A percentile compares a stretch with the other conserved stretches of the same genome.
These are phyloP conservation scores for Neonectria magnoliae DNA, from an alignment of 2,329 filamentous ascomycete species.

Conservation along the genomic window DNA sequence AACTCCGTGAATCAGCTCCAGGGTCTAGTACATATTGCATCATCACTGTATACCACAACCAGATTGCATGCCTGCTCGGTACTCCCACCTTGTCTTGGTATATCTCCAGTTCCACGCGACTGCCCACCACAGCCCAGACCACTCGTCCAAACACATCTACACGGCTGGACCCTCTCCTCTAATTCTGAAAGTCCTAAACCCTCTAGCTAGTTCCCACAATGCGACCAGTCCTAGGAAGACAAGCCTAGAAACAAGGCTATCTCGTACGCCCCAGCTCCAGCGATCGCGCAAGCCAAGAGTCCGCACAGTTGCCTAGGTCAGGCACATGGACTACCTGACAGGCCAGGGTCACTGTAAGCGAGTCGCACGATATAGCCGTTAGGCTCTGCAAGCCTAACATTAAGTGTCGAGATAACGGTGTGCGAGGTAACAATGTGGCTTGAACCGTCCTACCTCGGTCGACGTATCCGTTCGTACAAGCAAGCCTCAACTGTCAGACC, in stretches of 20 bases:
- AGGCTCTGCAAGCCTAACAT: neutral
- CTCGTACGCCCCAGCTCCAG: too few species aligned
- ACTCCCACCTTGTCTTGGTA: slow-evolving; percentile 8
- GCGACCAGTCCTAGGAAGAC: too few species aligned
- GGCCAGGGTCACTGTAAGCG: neutral
- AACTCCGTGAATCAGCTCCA: neutral
- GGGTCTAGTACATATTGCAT: neutral
- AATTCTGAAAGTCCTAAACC: neutral
- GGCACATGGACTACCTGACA: neutral
- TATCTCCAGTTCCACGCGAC: slow-evolving; percentile 8
- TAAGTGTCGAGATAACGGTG: neutral
- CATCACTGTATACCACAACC: neutral
- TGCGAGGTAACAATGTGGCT: neutral
- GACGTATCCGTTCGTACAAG: neutral
- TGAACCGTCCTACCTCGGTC: neutral
- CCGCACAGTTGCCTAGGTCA: neutral
- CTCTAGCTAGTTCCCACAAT: neutral
- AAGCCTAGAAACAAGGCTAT: too few species aligned
- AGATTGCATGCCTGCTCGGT: neutral
- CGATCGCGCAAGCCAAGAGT: neutral
- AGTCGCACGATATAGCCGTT: neutral
- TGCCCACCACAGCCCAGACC: neutral
- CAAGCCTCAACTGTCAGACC: neutral
- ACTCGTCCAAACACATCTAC: neutral
- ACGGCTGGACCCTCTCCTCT: too few species aligned